These are phyloP conservation scores for Syzygium aromaticum DNA, from an alignment of 345 rosid species.

Conservation along the genomic window DNA sequence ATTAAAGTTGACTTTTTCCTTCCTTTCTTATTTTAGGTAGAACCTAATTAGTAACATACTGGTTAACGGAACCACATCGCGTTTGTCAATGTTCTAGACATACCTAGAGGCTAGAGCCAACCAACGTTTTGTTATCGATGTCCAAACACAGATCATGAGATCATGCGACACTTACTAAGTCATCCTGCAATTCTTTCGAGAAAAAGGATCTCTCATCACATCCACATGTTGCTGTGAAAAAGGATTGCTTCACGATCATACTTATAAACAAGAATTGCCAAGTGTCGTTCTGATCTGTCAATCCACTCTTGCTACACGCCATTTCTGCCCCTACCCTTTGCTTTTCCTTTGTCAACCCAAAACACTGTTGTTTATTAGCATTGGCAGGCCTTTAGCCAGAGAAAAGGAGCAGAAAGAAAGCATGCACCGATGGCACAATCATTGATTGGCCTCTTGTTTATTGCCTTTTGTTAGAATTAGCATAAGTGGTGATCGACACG, in stretches of 20 bases:
- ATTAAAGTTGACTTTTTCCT: background rate
- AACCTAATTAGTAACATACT: background rate
- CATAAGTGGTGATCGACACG: background rate
- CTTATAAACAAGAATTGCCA: background rate
- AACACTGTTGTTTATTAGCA: background rate
- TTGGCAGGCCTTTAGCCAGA: background rate
- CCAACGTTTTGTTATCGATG: background rate
- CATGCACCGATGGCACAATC: background rate
- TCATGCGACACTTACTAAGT: too few relatives aligned
- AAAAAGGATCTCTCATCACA: background rate
- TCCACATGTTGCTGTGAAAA: background rate
- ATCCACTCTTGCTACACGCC: background rate
- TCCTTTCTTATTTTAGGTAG: background rate
- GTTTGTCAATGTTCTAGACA: background rate
- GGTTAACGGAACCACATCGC: background rate
- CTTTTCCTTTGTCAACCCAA: background rate
- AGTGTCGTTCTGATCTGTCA: background rate
- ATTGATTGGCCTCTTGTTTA: background rate
- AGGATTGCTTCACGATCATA: background rate
- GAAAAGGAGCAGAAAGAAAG: background rate
- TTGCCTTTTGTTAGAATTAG: background rate
- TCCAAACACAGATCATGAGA: background rate
- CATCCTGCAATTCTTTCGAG: background rate
- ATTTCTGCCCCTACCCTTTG: background rate
- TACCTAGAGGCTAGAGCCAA: background rate